These are phyloP conservation scores for Cryptococcus sp. DNA, from an alignment of 1,284 basidiomycete genomes.

Conservation along the genomic window DNA sequence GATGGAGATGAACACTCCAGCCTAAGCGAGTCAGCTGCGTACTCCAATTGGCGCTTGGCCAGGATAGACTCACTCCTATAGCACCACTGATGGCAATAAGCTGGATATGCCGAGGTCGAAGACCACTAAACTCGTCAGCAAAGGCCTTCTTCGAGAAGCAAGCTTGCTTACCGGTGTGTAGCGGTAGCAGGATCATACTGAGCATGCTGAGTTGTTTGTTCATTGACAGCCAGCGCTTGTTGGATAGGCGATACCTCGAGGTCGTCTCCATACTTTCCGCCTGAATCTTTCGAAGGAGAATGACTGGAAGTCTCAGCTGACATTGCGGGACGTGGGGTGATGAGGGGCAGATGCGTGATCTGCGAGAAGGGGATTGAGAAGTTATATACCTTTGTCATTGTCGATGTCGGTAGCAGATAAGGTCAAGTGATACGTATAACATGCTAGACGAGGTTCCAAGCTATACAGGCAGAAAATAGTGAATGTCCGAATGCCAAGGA, in stretches of 20 bases:
- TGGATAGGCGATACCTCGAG: not conserved
- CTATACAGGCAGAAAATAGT: no score
- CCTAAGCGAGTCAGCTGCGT: not conserved
- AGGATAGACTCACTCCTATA: not conserved
- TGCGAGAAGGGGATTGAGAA: no score
- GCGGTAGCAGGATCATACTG: not conserved
- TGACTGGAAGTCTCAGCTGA: no score
- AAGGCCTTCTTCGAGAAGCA: not conserved
- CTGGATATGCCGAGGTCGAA: not conserved
- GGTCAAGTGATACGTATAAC: no score
- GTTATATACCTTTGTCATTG: no score
- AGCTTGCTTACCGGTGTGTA: not conserved
- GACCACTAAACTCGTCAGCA: not conserved
- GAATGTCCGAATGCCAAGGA: no score
- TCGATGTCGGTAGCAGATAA: no score
- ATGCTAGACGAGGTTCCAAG: no score
- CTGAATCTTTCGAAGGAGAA: not conserved
- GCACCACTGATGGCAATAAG: constrained; percentile 2
- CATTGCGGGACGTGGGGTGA: no score
- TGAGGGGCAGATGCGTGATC: no score
- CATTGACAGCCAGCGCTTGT: not conserved
- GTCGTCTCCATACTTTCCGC: not conserved
- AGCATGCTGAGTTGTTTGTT: not conserved
- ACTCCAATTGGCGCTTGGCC: not conserved
- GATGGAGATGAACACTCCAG: constrained; percentile 1